These are phyloP conservation scores for Sclerotinia minor DNA, from an alignment of 2,329 filamentous ascomycete genomes.

Conservation along the genomic window DNA sequence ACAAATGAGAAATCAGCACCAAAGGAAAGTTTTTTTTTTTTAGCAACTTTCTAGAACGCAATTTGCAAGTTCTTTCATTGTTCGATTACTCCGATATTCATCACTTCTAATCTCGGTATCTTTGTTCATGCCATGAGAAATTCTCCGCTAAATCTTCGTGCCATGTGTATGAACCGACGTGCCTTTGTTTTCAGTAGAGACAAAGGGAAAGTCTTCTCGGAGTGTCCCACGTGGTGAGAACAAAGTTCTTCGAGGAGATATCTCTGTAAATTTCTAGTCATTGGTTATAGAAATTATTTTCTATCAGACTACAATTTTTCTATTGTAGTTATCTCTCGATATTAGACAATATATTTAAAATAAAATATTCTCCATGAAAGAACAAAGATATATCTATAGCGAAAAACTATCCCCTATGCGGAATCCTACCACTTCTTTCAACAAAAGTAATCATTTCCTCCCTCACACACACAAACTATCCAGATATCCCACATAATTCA, in stretches of 20 bases:
- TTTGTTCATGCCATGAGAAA: not conserved
- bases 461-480: not conserved
- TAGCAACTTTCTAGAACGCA: not conserved
- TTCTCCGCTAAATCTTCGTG: not conserved
- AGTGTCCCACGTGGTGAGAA: not conserved
- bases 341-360: no score
- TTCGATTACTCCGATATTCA: not conserved
- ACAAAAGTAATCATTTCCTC: not conserved
- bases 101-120: not conserved
- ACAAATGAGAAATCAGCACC: no score
- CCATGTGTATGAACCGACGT: not conserved
- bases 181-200: not conserved
- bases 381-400: not conserved
- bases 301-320: not conserved
- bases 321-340: no score
- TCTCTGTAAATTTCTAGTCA: not conserved
- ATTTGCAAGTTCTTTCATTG: not conserved
- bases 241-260: not conserved
- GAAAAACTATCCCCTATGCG: not conserved
- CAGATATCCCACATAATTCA: not conserved
- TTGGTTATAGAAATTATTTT: not conserved
- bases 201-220: not conserved
- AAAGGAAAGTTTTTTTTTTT: not conserved
- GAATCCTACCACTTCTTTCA: constrained; percentile 7
- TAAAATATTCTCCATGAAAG: not conserved